Evolutionary conservation across 192 early-diverging fungal species (phyloP).

Genomic region (Linnemannia hyalina): DNA sequence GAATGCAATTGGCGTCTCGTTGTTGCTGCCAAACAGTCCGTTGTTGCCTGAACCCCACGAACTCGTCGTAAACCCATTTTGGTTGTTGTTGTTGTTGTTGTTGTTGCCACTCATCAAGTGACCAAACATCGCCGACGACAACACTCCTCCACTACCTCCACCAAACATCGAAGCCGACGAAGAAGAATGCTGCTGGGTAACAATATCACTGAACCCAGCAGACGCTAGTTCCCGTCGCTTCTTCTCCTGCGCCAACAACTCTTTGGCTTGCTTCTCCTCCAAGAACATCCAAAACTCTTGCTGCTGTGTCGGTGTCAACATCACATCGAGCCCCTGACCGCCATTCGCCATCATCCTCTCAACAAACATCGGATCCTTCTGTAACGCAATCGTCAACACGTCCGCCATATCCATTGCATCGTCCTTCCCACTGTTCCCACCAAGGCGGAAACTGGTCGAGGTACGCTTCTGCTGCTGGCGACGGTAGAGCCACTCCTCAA

Average conservation of each 20-base stretch:
- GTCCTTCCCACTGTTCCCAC: neutral
- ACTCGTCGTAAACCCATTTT: neutral
- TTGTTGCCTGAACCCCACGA: neutral
- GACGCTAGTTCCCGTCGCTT: constrained; percentile 25
- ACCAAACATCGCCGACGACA: neutral
- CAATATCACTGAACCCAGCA: constrained; percentile 29
- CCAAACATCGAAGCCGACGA: constrained; percentile 4
- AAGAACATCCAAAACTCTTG: constrained; percentile 37
- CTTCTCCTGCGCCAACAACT: constrained; percentile 36
- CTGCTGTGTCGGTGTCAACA: constrained; percentile 34
- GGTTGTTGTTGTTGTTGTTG: neutral
- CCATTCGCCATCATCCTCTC: constrained; percentile 33
- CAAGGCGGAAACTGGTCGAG: constrained; percentile 16
- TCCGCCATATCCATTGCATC: constrained; percentile 46
- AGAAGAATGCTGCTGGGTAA: neutral
- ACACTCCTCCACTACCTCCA: neutral
- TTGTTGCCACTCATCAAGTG: neutral
- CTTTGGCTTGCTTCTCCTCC: constrained; percentile 28
- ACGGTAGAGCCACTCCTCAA: constrained; percentile 43
- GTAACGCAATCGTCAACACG: constrained; percentile 48
- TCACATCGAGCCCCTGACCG: constrained; percentile 22
- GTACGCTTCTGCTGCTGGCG: constrained; percentile 32
- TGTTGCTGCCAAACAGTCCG: neutral
- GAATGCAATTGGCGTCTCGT: neutral
- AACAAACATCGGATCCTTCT: constrained; percentile 42